Evolutionary conservation across 78 protist species (phyloP).

Genomic region (Guillardia theta): DNA sequence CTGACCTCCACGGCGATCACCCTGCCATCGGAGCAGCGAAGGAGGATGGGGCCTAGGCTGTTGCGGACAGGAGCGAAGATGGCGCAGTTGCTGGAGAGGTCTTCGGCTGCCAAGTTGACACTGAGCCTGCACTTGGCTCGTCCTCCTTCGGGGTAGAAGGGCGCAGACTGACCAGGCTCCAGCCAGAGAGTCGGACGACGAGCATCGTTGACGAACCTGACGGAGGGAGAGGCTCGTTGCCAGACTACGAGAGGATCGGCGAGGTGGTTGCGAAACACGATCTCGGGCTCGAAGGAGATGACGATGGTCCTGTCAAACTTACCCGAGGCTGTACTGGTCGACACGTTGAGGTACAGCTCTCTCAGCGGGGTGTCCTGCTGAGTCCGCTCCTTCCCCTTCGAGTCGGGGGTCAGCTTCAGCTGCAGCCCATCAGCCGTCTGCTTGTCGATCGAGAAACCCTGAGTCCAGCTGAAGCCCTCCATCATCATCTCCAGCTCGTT

Average conservation of each 20-base stretch:
- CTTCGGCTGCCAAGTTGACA: not conserved
- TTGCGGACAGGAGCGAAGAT: not conserved
- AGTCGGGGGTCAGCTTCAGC: not conserved
- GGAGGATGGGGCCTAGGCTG: not conserved
- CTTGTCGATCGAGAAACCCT: not conserved
- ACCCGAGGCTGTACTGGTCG: not conserved
- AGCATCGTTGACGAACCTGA: not conserved
- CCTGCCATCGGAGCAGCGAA: not conserved
- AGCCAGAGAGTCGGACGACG: not conserved
- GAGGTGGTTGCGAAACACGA: not conserved
- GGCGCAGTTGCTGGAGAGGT: not conserved
- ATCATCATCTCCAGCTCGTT: not conserved
- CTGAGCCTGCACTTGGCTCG: not conserved
- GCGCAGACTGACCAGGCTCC: not conserved
- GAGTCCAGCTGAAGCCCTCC: not conserved
- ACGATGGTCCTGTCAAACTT: not conserved
- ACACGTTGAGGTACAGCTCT: slow-evolving; percentile 10
- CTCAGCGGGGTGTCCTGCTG: no score
- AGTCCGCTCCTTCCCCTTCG: not conserved
- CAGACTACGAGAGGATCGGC: not conserved
- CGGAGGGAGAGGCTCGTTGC: not conserved
- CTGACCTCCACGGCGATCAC: not conserved
- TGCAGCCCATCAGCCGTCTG: not conserved
- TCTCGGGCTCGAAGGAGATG: slow-evolving; percentile 9
- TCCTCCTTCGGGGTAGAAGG: not conserved